A percentile compares a stretch with the other conserved stretches of the same genome.
phyloP scores from a whole-genome alignment of 805 yeast genomes.

The Cyberlindnera nakhonratchasimensis region DNA sequence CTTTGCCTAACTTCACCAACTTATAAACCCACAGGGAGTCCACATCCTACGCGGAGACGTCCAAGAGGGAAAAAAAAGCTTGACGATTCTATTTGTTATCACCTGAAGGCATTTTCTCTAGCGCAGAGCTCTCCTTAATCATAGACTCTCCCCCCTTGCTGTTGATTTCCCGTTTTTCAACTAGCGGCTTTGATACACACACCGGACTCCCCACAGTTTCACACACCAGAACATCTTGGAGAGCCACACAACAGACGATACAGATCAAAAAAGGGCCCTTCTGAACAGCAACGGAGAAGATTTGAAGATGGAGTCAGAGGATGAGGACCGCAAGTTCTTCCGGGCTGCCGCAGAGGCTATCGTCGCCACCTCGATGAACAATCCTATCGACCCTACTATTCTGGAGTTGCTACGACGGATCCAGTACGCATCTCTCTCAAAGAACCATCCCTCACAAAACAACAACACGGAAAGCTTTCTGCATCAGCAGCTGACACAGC shows the following conservation, averaged over 20 bases:
- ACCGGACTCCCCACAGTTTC: not conserved
- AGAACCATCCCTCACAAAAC: not conserved
- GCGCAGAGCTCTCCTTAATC: not conserved
- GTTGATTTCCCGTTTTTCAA: not conserved
- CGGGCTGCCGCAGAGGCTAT: conserved; percentile 60
- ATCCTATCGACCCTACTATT: conserved; percentile 59
- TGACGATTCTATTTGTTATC: not conserved
- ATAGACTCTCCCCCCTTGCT: not conserved
- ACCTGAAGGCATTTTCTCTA: too few relatives aligned
- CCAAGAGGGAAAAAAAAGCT: not conserved
- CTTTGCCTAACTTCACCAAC: conserved; percentile 10
- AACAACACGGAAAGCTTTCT: conserved; percentile 2
- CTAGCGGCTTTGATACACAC: not conserved
- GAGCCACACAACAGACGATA: too few relatives aligned
- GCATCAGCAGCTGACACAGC: conserved; percentile 5
- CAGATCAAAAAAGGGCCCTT: not conserved
- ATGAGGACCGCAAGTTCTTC: conserved; percentile 53
- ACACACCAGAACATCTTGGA: not conserved
- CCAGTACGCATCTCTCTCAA: conserved; percentile 43
- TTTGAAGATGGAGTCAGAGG: conserved; percentile 18
- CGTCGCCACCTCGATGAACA: conserved; percentile 46
- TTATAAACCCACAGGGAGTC: conserved; percentile 1
- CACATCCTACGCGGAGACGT: not conserved
- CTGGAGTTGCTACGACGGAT: conserved; percentile 53
- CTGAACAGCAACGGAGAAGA: not conserved